Evolutionary conservation across 2,329 filamentous ascomycete genomes (phyloP).

Genomic region (Thielaviopsis euricoi): DNA sequence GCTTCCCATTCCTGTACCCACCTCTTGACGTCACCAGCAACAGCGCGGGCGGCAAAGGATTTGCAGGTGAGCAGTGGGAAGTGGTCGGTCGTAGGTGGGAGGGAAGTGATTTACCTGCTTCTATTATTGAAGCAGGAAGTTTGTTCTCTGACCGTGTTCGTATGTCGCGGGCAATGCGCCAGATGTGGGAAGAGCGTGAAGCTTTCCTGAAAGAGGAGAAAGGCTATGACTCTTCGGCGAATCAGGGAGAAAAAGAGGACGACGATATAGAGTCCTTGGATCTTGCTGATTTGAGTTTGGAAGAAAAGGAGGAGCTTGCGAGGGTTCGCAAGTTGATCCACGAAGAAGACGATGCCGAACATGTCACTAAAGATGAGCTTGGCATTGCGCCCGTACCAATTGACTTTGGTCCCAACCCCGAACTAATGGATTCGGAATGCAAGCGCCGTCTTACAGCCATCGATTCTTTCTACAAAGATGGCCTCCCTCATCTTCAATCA

Average conservation of each 20-base stretch:
- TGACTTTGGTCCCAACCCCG: slow-evolving; percentile 31
- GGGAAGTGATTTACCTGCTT: slow-evolving; percentile 84
- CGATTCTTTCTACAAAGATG: slow-evolving; percentile 70
- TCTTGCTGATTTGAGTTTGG: slow-evolving; percentile 26
- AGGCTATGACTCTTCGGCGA: slow-evolving; percentile 54
- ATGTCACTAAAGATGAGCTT: slow-evolving; percentile 18
- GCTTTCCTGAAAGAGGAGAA: slow-evolving; percentile 82
- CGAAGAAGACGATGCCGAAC: slow-evolving; percentile 14
- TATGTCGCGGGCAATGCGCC: slow-evolving; percentile 79
- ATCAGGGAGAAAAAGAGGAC: slow-evolving; percentile 21
- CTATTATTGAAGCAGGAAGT: slow-evolving; percentile 86
- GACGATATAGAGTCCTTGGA: slow-evolving; percentile 31
- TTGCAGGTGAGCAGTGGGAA: slow-evolving; percentile 60
- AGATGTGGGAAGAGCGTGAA: slow-evolving; percentile 89
- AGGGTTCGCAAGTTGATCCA: slow-evolving; percentile 25
- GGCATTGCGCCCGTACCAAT: slow-evolving; percentile 3
- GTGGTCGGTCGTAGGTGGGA: slow-evolving; percentile 78
- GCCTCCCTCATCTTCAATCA: slow-evolving; percentile 77
- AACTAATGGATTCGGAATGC: slow-evolving; percentile 33
- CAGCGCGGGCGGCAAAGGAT: slow-evolving; percentile 75
- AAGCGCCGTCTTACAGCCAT: slow-evolving; percentile 54
- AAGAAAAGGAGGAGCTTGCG: slow-evolving; percentile 27
- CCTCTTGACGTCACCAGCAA: slow-evolving; percentile 81
- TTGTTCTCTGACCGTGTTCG: slow-evolving; percentile 80
- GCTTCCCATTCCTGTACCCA: slow-evolving; percentile 95